Base-by-base conservation (phyloP, 202 grass and related monocot species). In the Zoysia matrella region DNA sequence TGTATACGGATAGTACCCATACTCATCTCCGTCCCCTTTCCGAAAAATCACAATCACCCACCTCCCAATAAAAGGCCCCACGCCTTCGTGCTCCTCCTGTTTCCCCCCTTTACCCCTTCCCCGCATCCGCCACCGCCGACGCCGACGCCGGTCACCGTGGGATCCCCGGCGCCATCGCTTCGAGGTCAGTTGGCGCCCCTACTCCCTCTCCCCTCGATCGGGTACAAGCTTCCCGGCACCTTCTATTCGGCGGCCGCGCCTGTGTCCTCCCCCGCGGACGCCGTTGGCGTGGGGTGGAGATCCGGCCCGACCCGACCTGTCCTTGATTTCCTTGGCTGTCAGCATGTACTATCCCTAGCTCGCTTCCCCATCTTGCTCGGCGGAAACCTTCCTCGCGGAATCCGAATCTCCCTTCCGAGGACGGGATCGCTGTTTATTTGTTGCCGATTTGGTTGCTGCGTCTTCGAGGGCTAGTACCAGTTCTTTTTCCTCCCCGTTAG, bases 1-100 rank as follows among this genome's bases (percentile, higher is more conserved):
- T 30, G 22, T 30, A 30, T 30, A 30, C 22, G 22, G 22, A 30
- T 30, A 30, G 22, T 30, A 30, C 22, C 22, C 22, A 30, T 8
- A 36, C 11, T 8, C 11, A 4, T 9, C 2, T 39, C 8, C 5
- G 5, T 39, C 39, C 14, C 60, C 60, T 62, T 62, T 62, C 60
- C 60, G 2, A 8, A 78, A 82, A 82, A 66, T 78, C 47, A 16
- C 58, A 81, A 78, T 83, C 69, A 83, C 58, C 57, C 14, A 87
- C 67, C 43, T 57, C 80, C 47, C 71, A 60, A 84, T 84, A 73
- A 88, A 84, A 80, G 42, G 54, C 42, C 18, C n/a, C 40, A 54
- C 81, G 51, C 80, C 73, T 66, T 83, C 58, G 69, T 83, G 39
- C 81, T 64, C 67, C 77, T 63, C 77, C 72, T 39, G 54, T 60